phyloP scores from a whole-genome alignment of 495 filamentous ascomycete genomes.

The Podospora pseudoanserina region DNA sequence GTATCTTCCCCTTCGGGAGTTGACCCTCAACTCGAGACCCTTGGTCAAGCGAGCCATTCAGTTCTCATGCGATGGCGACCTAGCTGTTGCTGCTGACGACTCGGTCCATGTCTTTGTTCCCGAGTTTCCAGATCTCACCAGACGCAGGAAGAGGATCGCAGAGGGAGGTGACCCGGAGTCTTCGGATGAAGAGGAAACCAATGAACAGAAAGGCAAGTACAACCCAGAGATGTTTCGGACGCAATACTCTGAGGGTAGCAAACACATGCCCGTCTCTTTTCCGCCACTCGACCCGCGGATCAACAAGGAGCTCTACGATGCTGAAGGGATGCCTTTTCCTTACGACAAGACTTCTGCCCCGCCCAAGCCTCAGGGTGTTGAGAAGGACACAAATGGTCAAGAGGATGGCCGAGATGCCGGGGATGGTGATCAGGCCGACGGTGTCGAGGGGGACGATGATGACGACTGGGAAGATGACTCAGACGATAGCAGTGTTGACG shows the following conservation, averaged over 20 bases:
- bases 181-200: slow-evolving; percentile 25
- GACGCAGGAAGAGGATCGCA: slow-evolving; percentile 13
- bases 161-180: slow-evolving; percentile 17
- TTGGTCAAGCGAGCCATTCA: slow-evolving; percentile 43
- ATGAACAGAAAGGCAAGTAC: slow-evolving; percentile 14
- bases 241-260: slow-evolving; percentile 34
- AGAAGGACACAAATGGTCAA: slow-evolving; percentile 13
- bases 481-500: slow-evolving; percentile 9
- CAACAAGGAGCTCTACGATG: slow-evolving; percentile 34
- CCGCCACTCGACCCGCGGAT: slow-evolving; percentile 36
- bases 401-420: slow-evolving; percentile 17
- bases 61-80: slow-evolving; percentile 49
- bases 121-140: slow-evolving; percentile 35
- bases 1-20: slow-evolving; percentile 41
- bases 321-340: slow-evolving; percentile 24
- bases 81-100: slow-evolving; percentile 47
- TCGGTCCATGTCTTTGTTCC: slow-evolving; percentile 46
- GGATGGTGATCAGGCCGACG: slow-evolving; percentile 17
- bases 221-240: slow-evolving; percentile 20
- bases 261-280: slow-evolving; percentile 36
- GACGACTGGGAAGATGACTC: slow-evolving; percentile 9
- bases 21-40: slow-evolving; percentile 41
- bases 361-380: not conserved
- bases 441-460: slow-evolving; percentile 14
- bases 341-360: slow-evolving; percentile 15